Percentiles rank a stretch among this genome's conserved stretches.
Evolutionary conservation across 176 grass and related monocot genomes (phyloP).

Genomic region (Triticum aestivum): IWGSC_CS_RefSeq_v2.1 NC_057798.1:719365439-719365938

Average conservation of each 20-base stretch:
- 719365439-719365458: slow-evolving; percentile 95
- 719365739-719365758: background rate
- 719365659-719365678: background rate
- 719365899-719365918: background rate
- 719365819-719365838: background rate
- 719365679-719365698: background rate
- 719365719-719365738: background rate
- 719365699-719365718: background rate
- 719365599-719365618: background rate
- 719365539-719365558: slow-evolving; percentile 24
- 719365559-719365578: slow-evolving; percentile 7
- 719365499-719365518: slow-evolving; percentile 92
- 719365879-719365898: background rate
- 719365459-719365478: slow-evolving; percentile 92
- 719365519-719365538: slow-evolving; percentile 74
- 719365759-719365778: background rate
- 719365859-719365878: background rate
- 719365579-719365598: background rate
- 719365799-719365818: background rate
- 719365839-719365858: background rate
- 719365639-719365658: background rate
- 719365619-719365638: background rate
- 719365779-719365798: background rate
- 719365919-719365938: slow-evolving; percentile 15
- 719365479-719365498: slow-evolving; percentile 96